Evolutionary conservation across 345 rosid genomes (phyloP), one percentile per base, ranked within the genome.

Genomic region (Microthlaspi erraticum): DNA sequence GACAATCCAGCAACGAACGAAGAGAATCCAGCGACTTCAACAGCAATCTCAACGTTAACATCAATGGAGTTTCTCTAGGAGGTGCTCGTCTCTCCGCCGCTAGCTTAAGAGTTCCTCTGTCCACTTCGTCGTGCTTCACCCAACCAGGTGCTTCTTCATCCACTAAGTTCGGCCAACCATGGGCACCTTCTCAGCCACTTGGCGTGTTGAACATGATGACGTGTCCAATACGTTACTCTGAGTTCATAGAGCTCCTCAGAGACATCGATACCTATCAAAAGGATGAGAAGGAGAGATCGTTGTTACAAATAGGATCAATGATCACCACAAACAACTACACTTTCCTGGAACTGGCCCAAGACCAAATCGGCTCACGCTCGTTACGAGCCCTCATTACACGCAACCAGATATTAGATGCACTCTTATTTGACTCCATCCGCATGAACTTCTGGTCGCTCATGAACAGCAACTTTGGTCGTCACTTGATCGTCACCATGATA

Each of bases 341-440:
- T 12, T 67, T 67, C 41, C 53, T 54, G 9, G 41, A 19, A 1
- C 18, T 67, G 18, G 63, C 72, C 26, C 31, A 41, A 23, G 8
- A 8, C 43, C 13, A 41, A 16, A 12, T 8, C 42, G 54, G 72
- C 54, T 43, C 64, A 55, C 13, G 1, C 1, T n/a, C 51, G 18
- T 12, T 68, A 18, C 6, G 3, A 10, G 0, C 1, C 16, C 72
- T 68, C 42, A 39, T 68, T 20, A 31, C 7, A 31, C 52, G 72
- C 11, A 17, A 5, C 34, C 53, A 10, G 43, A 13, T 10, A 16
- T 31, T 68, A 17, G 62, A 42, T 23, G 0, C 2, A 3, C 1
- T 55, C 63, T 5, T 67, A 41, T 43, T 31, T 11, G 0, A 13
- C 6, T 31, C 53, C 3, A 43, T 67, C 8, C 5, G 7, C 20